Base-by-base conservation (phyloP, 352 stramenopile genomes). In the Phytophthora melonis region DNA sequence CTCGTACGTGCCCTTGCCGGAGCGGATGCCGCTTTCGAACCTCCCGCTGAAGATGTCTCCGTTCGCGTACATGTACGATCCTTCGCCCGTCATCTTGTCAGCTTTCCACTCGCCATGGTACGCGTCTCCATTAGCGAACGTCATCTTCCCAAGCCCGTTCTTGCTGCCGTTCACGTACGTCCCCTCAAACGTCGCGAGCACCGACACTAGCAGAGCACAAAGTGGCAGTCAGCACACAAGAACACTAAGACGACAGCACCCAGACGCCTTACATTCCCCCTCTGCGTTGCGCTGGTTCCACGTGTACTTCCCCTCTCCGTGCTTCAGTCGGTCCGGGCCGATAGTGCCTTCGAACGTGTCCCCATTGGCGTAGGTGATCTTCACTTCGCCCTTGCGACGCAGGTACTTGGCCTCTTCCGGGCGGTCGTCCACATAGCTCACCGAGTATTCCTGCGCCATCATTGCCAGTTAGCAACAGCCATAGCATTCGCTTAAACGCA, bases 281-380 rank as follows among this genome's bases (percentile, higher is more conserved):
- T 97, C 92, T 5, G 86, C 68, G 18, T 69, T 74, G 32, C 82
- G 82, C 63, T 90, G 77, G 32, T 88, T 90, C 94, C 93, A 98
- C 1, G 81, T 92, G 77, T 97, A 98, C 60, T 93, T 97, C 13
- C 91, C 91, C 11, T 86, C 71, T 0, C 93, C 94, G 36, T 98
- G 89, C 74, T 97, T 98, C 43, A 93, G 72, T 32, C 80, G 82
- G 19, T 96, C 82, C 8, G 72, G 72, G 43, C 92, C 90, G 53
- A 98, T 94, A 1, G 75, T 76, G 19, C 93, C 94, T 83, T 97
- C 94, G 64, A 96, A 98, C n/a, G 87, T 95, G 68, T 95, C 89
- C 53, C 94, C 92, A 63, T 97, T 97, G 9, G 87, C 68, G 71
- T 98, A 98, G 23, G 87, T 91, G 72, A 98, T 94, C 65, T 90